phyloP scores from a whole-genome alignment of 768 basidiomycete species.

The Fomitopsis serialis region DNA sequence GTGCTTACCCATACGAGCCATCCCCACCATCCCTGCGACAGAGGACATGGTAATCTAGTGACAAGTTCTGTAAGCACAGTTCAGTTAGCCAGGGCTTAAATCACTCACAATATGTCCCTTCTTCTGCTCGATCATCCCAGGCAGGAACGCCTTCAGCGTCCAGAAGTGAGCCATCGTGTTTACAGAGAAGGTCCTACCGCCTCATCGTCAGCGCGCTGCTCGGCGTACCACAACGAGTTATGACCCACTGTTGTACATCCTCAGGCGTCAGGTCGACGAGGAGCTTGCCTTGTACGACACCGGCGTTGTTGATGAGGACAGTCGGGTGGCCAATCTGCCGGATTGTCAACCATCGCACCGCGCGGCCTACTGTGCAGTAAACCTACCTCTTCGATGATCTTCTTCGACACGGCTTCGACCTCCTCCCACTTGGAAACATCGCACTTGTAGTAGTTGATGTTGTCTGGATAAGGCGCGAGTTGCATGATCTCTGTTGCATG shows the following conservation, averaged over 20 bases:
- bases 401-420: conserved; percentile 69
- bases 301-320: conserved; percentile 91
- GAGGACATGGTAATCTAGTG: conserved; percentile 73
- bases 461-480: conserved; percentile 40
- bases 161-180: conserved; percentile 90
- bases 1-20: conserved; percentile 69
- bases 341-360: not conserved
- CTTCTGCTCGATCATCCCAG: conserved; percentile 73
- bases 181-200: conserved; percentile 75
- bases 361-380: not conserved
- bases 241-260: conserved; percentile 71
- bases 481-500: not conserved
- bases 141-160: conserved; percentile 90
- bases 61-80: not conserved
- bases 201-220: not conserved
- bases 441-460: conserved; percentile 82
- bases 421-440: conserved; percentile 88
- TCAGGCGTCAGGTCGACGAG: conserved; percentile 72
- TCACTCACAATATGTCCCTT: conserved; percentile 79
- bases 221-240: not conserved
- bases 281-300: conserved; percentile 85
- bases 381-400: conserved; percentile 71
- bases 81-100: not conserved
- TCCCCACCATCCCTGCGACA: conserved; percentile 63
- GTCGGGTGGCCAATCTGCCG: conserved; percentile 81